Evolutionary conservation across 495 filamentous ascomycete species (phyloP).

Genomic region (Neurospora tetraspora): DNA sequence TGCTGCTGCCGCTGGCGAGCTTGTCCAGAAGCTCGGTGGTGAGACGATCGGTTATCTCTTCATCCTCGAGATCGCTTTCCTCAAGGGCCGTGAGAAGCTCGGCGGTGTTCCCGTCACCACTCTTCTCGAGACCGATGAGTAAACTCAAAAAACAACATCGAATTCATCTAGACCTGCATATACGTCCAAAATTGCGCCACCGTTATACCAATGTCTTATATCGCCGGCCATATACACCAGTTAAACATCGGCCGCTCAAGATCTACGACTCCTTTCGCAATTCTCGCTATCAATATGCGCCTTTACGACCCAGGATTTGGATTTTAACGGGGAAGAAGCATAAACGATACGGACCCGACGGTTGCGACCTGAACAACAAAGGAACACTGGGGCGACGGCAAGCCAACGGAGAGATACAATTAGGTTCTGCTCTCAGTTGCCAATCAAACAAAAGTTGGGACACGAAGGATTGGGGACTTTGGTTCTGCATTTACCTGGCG

Average conservation of each 20-base stretch:
- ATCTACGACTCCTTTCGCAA: not conserved
- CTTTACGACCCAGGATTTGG: not conserved
- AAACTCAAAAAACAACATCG: not conserved
- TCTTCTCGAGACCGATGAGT: slow-evolving; percentile 49
- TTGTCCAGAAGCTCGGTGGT: slow-evolving; percentile 81
- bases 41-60: slow-evolving; percentile 81
- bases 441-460: not conserved
- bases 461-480: not conserved
- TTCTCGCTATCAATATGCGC: not conserved
- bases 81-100: slow-evolving; percentile 86
- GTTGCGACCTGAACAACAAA: not conserved
- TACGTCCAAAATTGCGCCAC: not conserved
- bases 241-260: not conserved
- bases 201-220: not conserved
- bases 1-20: slow-evolving; percentile 73
- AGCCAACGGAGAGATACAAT: not conserved
- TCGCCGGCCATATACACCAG: not conserved
- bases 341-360: not conserved
- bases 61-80: slow-evolving; percentile 90
- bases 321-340: not conserved
- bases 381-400: not conserved
- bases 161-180: not conserved
- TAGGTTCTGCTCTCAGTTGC: not conserved
- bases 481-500: not conserved
- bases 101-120: slow-evolving; percentile 71